These are phyloP conservation scores for Trypanosoma boissoni DNA, from an alignment of 208 protist species.

Conservation along the genomic window DNA sequence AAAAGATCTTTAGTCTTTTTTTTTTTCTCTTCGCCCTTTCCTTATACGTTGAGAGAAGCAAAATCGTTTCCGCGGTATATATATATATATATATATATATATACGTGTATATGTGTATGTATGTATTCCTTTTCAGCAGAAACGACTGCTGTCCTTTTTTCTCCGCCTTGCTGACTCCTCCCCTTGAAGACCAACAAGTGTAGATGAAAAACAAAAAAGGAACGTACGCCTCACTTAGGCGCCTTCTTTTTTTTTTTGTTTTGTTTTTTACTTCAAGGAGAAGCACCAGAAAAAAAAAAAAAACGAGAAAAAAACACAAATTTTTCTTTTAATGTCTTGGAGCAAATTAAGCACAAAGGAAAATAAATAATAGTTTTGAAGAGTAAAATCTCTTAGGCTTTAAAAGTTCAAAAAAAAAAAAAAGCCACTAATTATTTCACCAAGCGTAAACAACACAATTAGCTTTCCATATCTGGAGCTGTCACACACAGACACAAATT, in stretches of 20 bases:
- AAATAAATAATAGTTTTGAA: too few species aligned
- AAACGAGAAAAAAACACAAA: not conserved
- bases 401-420: too few species aligned
- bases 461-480: too few species aligned
- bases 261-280: not conserved
- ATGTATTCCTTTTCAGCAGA: not conserved
- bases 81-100: conserved; percentile 11
- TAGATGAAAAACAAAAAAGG: not conserved
- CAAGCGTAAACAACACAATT: too few species aligned
- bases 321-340: conserved; percentile 5
- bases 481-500: too few species aligned
- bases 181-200: not conserved
- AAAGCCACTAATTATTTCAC: too few species aligned
- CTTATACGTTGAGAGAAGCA: not conserved
- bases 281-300: not conserved
- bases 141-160: not conserved
- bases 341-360: too few species aligned
- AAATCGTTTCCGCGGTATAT: too few species aligned
- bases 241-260: not conserved
- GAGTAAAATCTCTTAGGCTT: too few species aligned
- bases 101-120: not conserved
- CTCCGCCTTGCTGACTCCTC: not conserved
- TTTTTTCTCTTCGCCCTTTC: not conserved
- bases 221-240: too few species aligned
- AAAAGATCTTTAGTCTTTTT: not conserved